These are phyloP conservation scores for Dalbergia oliveri DNA, from an alignment of 306 rosid species.

Conservation along the genomic window DNA sequence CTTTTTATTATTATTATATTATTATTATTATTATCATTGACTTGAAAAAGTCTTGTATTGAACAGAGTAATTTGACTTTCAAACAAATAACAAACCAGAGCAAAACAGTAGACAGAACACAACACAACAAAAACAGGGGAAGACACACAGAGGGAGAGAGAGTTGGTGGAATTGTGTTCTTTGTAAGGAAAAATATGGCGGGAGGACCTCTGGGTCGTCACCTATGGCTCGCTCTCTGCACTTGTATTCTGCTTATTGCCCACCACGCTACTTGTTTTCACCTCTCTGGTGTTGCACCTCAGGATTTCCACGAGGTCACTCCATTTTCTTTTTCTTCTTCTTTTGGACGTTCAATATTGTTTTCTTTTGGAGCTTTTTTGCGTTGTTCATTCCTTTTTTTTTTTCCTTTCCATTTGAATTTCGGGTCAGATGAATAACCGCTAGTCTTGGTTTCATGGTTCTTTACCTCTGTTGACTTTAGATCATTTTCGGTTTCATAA, in stretches of 20 bases:
- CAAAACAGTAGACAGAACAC: background rate
- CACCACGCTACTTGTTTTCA: constrained; percentile 64
- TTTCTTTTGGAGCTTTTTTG: background rate
- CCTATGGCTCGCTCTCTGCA: constrained; percentile 62
- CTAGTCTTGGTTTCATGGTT: background rate
- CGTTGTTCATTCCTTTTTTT: background rate
- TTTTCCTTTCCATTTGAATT: background rate
- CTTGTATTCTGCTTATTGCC: constrained; percentile 55
- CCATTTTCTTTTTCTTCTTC: background rate
- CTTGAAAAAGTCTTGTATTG: background rate
- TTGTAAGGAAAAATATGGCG: constrained; percentile 64
- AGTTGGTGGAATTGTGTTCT: background rate
- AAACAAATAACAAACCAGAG: background rate
- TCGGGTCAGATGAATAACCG: constrained; percentile 32
- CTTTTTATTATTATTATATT: too few species aligned
- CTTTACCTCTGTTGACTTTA: background rate
- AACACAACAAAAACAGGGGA: constrained; percentile 24
- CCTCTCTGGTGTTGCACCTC: constrained; percentile 90
- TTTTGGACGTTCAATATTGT: constrained; percentile 16
- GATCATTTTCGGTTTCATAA: background rate
- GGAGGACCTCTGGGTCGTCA: constrained; percentile 67
- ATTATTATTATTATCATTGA: too few species aligned
- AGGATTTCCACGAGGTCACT: constrained; percentile 62
- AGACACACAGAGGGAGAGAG: constrained; percentile 31
- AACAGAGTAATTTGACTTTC: background rate